These are phyloP conservation scores for Chrysoporthe puriensis DNA, from an alignment of 2,329 filamentous ascomycete species.

Conservation along the genomic window DNA sequence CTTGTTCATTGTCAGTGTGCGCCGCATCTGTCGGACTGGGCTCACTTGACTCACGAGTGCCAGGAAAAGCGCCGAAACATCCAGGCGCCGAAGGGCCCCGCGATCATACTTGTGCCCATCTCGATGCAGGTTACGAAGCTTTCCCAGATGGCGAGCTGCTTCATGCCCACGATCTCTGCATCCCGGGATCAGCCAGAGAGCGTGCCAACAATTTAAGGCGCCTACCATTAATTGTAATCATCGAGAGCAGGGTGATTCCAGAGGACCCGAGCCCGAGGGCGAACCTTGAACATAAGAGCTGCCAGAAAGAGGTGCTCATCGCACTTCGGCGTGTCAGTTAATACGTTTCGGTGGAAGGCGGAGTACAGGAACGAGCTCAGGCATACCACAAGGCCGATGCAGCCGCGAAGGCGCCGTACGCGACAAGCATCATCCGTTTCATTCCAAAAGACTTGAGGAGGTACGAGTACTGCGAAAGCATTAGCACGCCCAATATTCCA, in stretches of 20 bases:
- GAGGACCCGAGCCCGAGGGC: not conserved
- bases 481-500: not conserved
- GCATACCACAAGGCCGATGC: not conserved
- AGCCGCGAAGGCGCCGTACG: not conserved
- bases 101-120: not conserved
- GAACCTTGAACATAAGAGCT: not conserved
- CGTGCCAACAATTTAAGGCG: not conserved
- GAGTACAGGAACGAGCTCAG: not conserved
- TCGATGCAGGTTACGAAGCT: not conserved
- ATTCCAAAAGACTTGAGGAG: not conserved
- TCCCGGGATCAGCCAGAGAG: not conserved
- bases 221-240: not conserved
- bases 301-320: not conserved
- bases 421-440: constrained; percentile 2
- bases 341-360: not conserved
- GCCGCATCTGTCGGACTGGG: not conserved
- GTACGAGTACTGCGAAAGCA: not conserved
- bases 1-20: not conserved
- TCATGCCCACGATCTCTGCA: not conserved
- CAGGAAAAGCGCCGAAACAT: constrained; percentile 1
- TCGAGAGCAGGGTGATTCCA: not conserved
- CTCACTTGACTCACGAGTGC: not conserved
- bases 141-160: not conserved
- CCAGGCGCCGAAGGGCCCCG: not conserved
- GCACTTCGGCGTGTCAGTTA: not conserved